phyloP scores from a whole-genome alignment of 1,139 yeast species.

The Suzukiozyma palmioleophila region DNA sequence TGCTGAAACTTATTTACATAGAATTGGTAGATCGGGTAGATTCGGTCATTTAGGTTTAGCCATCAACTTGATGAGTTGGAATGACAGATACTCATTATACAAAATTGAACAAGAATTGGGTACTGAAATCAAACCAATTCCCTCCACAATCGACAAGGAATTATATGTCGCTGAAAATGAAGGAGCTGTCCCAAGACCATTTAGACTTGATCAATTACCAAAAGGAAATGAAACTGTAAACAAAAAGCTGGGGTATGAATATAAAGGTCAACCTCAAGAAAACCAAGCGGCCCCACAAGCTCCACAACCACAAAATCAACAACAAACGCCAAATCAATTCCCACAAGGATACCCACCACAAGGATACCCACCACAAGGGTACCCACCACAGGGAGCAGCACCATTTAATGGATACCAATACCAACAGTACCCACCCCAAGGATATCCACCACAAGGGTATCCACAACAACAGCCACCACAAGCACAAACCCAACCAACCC shows the following conservation, averaged over 20 bases:
- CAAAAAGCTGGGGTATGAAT: slow-evolving; percentile 38
- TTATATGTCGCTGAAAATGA: slow-evolving; percentile 84
- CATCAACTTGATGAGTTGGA: slow-evolving; percentile 93
- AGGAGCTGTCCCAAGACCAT: slow-evolving; percentile 79
- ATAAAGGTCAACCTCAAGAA: slow-evolving; percentile 46
- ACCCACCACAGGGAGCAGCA: slow-evolving; percentile 9
- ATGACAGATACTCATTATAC: slow-evolving; percentile 88
- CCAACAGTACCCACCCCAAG: slow-evolving; percentile 11
- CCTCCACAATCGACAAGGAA: slow-evolving; percentile 80
- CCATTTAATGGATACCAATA: slow-evolving; percentile 12
- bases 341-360: slow-evolving; percentile 15
- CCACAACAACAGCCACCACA: slow-evolving; percentile 23
- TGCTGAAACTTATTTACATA: slow-evolving; percentile 94
- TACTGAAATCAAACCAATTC: slow-evolving; percentile 95
- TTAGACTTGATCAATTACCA: slow-evolving; percentile 67
- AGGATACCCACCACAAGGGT: slow-evolving; percentile 10
- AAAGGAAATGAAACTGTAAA: slow-evolving; percentile 42
- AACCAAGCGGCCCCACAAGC: slow-evolving; percentile 14
- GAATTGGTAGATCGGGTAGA: slow-evolving; percentile 99
- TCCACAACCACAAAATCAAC: slow-evolving; percentile 16
- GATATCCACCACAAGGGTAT: slow-evolving; percentile 13
- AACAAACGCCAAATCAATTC: slow-evolving; percentile 9
- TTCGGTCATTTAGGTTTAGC: slow-evolving; percentile 98
- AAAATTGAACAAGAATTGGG: slow-evolving; percentile 97
- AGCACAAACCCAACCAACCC: slow-evolving; percentile 14